A percentile compares a stretch with the other conserved stretches of the same genome.
phyloP scores from a whole-genome alignment of 108 stramenopile species.

The Hondaea fermentalgiana region DNA sequence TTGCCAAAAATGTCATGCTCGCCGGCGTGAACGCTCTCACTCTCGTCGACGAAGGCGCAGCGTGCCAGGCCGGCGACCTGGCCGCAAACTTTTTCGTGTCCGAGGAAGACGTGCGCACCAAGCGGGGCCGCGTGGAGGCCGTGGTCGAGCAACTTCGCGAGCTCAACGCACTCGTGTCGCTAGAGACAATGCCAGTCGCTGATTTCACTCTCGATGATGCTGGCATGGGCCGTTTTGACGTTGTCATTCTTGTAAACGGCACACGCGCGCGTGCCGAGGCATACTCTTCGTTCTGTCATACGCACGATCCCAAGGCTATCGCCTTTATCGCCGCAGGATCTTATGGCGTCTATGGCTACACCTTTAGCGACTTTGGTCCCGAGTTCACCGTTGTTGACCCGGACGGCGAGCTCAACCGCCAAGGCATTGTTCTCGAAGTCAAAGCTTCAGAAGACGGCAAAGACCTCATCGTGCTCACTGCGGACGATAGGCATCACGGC shows the following conservation, averaged over 20 bases:
- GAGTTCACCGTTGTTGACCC: conserved; percentile 72
- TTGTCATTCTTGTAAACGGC: background rate
- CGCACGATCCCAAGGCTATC: conserved; percentile 53
- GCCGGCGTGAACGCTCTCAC: conserved; percentile 59
- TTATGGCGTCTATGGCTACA: conserved; percentile 70
- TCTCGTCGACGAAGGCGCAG: background rate
- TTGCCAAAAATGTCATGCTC: conserved; percentile 87
- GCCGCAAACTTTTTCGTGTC: background rate
- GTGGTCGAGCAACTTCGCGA: conserved; percentile 27
- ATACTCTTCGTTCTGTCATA: conserved; percentile 42
- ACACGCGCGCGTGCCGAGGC: background rate
- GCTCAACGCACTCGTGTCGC: conserved; percentile 45
- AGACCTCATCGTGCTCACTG: conserved; percentile 57
- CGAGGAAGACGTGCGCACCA: background rate
- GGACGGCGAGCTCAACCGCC: conserved; percentile 77
- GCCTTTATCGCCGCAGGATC: conserved; percentile 66
- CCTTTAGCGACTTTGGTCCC: conserved; percentile 90
- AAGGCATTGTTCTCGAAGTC: conserved; percentile 75
- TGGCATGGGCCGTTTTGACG: background rate
- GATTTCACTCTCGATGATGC: background rate
- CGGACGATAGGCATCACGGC: conserved; percentile 91
- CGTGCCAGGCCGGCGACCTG: background rate
- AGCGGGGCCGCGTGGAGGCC: conserved; percentile 29
- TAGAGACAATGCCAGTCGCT: background rate
- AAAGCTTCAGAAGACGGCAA: background rate